Evolutionary conservation across 257 asterid genomes (phyloP), one percentile per base, ranked within the genome.

Genomic region (Dorcoceras hygrometricum): DNA sequence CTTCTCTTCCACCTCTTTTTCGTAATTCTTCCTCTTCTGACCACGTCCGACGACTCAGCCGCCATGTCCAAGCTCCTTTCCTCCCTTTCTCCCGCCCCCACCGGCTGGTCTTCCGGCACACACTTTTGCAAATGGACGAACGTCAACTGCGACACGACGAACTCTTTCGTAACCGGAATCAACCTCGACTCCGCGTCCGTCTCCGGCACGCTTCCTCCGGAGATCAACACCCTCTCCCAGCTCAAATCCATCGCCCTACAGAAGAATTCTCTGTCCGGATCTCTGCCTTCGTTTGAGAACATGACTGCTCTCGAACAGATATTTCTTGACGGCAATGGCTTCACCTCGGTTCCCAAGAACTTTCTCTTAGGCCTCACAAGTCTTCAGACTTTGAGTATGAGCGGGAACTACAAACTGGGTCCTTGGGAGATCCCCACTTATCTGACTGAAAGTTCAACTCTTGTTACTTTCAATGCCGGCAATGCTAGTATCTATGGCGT

Each of bases 231-330:
- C 32, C 97, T 93, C 36, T 78, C 94, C 54, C 82, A 71, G 32
- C 95, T 93, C 53, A 57, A 74, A 22, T n/a, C 90, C 16, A 71
- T 90, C 6, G 78, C 94, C 14, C 48, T 89, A 22, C 95, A 90
- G 64, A 74, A 73, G 10, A 93, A 90, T 79, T 66, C 87, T 1
- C 82, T 93, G 11, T n/a, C 91, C 0, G 97, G 98, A 3, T 23
- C 82, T 3, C n/a, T 93, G 29, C 98, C 98, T 25, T 79, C 98
- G 1, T 86, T 92, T 32, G 73, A 86, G 0, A 92, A 92, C 79
- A 70, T 92, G 80, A 28, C 96, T 0, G 68, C 78, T 6, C 78
- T 92, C 3, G 78, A 78, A 63, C n/a, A 67, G 1, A 60, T 89
- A 74, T 84, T 0, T 65, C 85, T 92, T 46, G 91, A 89, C 77